Percentiles rank a stretch among this genome's conserved stretches.
Conservation (phyloP, 2,329 filamentous ascomycete species). For the Aspergillus persii region DNA sequence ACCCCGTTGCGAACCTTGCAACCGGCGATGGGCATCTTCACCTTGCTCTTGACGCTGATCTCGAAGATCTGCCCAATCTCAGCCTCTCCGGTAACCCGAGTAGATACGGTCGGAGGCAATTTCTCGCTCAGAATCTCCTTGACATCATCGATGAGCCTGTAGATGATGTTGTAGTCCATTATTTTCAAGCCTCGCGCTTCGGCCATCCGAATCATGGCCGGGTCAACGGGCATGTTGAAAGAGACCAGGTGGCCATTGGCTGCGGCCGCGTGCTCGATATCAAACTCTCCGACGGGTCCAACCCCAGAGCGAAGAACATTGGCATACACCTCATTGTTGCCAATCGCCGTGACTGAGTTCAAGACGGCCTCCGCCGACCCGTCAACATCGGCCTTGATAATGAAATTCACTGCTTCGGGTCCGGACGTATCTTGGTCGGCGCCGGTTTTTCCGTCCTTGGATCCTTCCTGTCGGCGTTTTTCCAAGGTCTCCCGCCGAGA, state of each 20-base stretch:
- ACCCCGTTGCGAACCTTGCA: conserved; percentile 81
- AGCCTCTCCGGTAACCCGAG: conserved; percentile 79
- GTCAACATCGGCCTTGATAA: conserved; percentile 88
- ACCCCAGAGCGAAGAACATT: conserved; percentile 74
- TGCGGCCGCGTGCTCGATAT: conserved; percentile 80
- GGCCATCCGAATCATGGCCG: conserved; percentile 67
- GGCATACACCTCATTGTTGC: conserved; percentile 78
- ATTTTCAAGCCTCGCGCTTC: conserved; percentile 71
- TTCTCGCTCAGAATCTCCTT: conserved; percentile 64
- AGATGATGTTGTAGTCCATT: conserved; percentile 72
- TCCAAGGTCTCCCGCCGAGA: conserved; percentile 60
- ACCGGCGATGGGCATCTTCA: conserved; percentile 75
- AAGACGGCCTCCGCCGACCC: conserved; percentile 90
- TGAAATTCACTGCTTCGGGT: conserved; percentile 67
- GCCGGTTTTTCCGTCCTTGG: conserved; percentile 31
- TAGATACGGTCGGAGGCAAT: conserved; percentile 64
- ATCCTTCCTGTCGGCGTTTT: conserved; percentile 36
- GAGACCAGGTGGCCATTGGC: conserved; percentile 76
- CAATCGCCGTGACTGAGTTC: conserved; percentile 72
- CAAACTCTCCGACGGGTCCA: conserved; percentile 77
- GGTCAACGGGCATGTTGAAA: conserved; percentile 75
- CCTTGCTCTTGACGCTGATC: conserved; percentile 72
- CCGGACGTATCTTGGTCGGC: conserved; percentile 45
- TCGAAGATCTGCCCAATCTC: conserved; percentile 80
- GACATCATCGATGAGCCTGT: conserved; percentile 50